Percentiles rank a stretch among this genome's conserved stretches.
Evolutionary conservation across 1,139 yeast species (phyloP).

Genomic region (Torulaspora pretoriensis): DNA sequence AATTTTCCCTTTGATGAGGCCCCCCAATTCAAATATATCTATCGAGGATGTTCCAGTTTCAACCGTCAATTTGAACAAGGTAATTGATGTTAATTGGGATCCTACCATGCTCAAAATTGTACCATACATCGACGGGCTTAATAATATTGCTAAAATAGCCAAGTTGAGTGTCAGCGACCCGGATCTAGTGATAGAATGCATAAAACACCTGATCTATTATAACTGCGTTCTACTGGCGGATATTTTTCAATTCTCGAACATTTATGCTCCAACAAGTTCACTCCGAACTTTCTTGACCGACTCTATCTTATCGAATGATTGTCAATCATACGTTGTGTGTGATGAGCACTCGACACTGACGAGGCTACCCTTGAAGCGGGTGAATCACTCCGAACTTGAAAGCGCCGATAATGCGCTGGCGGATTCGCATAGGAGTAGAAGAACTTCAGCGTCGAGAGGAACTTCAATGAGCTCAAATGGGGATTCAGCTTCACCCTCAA

Average conservation of each 20-base stretch:
- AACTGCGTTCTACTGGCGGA: slow-evolving; percentile 79
- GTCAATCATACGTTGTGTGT: slow-evolving; percentile 73
- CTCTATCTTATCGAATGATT: slow-evolving; percentile 68
- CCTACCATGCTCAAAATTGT: slow-evolving; percentile 88
- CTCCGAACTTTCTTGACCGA: slow-evolving; percentile 64
- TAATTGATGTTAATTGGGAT: slow-evolving; percentile 93
- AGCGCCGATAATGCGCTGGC: slow-evolving; percentile 16
- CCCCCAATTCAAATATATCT: slow-evolving; percentile 62
- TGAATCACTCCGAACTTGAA: slow-evolving; percentile 5
- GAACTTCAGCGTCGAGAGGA: slow-evolving; percentile 14
- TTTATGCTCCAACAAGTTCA: slow-evolving; percentile 83
- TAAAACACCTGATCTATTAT: slow-evolving; percentile 88
- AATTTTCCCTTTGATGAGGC: slow-evolving; percentile 78
- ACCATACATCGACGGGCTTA: slow-evolving; percentile 84
- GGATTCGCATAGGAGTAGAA: slow-evolving; percentile 10
- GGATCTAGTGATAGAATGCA: slow-evolving; percentile 73
- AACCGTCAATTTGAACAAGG: slow-evolving; percentile 62
- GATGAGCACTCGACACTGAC: slow-evolving; percentile 25
- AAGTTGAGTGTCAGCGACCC: slow-evolving; percentile 79
- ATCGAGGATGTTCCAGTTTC: slow-evolving; percentile 84
- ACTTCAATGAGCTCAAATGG: slow-evolving; percentile 17
- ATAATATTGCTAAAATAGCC: slow-evolving; percentile 74
- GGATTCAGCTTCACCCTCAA: slow-evolving; percentile 8
- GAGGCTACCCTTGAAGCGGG: slow-evolving; percentile 30
- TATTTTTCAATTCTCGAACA: slow-evolving; percentile 81